Percentiles rank a stretch among this genome's conserved stretches.
Evolutionary conservation across 2,329 filamentous ascomycete species (phyloP).

Genomic region (Myriosclerotinia scirpicola): DNA sequence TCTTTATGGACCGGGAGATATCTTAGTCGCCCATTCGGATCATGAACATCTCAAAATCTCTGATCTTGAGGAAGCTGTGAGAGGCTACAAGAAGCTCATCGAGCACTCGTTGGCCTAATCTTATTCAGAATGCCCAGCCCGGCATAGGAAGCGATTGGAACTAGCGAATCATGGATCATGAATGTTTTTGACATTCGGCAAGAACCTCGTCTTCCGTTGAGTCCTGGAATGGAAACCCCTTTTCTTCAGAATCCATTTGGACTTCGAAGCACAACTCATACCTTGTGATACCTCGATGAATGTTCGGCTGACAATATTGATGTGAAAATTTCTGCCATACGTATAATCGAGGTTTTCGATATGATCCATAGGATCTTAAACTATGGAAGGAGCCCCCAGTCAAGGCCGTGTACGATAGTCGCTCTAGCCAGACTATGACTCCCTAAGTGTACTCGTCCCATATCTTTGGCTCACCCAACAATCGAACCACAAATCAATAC

Average conservation of each 20-base stretch:
- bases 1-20: slow-evolving; percentile 68
- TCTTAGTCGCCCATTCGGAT: slow-evolving; percentile 84
- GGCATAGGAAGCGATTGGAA: background rate
- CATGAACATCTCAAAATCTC: slow-evolving; percentile 75
- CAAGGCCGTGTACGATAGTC: background rate
- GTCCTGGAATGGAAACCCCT: background rate
- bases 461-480: background rate
- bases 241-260: background rate
- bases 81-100: slow-evolving; percentile 74
- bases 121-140: background rate
- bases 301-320: background rate
- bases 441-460: background rate
- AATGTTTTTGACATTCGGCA: background rate
- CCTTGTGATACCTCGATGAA: background rate
- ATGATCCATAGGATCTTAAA: no score
- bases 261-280: background rate
- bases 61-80: slow-evolving; percentile 75
- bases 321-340: background rate
- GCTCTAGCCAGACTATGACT: background rate
- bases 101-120: slow-evolving; percentile 41
- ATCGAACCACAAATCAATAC: background rate
- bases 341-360: background rate
- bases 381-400: background rate
- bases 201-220: background rate
- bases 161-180: background rate